Conservation (phyloP, 352 stramenopile genomes). For the Globisporangium radiosum region DNA sequence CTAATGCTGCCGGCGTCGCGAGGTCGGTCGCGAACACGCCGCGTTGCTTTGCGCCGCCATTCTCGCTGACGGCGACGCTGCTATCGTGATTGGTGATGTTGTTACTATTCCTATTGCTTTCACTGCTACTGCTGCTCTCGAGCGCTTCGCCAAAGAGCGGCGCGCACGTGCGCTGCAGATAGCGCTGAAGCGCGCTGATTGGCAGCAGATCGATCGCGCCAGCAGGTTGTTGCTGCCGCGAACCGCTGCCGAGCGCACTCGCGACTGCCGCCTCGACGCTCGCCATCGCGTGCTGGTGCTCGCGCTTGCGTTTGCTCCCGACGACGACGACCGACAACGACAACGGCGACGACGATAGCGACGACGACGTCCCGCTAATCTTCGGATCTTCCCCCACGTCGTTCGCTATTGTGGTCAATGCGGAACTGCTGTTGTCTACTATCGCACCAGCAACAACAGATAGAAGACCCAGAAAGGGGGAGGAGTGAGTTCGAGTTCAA, state of each 20-base stretch:
- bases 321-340: neutral
- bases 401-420: too few species aligned
- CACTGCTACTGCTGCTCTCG: conserved; percentile 12
- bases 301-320: conserved; percentile 13
- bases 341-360: conserved; percentile 1
- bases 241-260: conserved; percentile 7
- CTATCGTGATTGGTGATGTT: neutral
- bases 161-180: conserved; percentile 59
- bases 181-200: conserved; percentile 40
- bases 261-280: conserved; percentile 5
- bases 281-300: conserved; percentile 11
- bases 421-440: too few species aligned
- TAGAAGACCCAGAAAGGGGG: too few species aligned
- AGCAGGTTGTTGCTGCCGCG: conserved; percentile 11
- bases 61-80: neutral
- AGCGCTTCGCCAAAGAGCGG: conserved; percentile 58
- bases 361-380: conserved; percentile 15
- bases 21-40: conserved; percentile 40
- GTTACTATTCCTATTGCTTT: neutral
- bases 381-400: conserved; percentile 11
- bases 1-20: conserved; percentile 17
- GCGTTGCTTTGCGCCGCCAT: neutral
- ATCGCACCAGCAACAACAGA: too few species aligned
- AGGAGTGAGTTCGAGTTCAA: too few species aligned
- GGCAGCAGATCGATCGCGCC: conserved; percentile 30